A percentile compares a stretch with the other conserved stretches of the same genome.
Conservation (phyloP, 140 eudicot genomes). For the Senecio squalidus region DNA sequence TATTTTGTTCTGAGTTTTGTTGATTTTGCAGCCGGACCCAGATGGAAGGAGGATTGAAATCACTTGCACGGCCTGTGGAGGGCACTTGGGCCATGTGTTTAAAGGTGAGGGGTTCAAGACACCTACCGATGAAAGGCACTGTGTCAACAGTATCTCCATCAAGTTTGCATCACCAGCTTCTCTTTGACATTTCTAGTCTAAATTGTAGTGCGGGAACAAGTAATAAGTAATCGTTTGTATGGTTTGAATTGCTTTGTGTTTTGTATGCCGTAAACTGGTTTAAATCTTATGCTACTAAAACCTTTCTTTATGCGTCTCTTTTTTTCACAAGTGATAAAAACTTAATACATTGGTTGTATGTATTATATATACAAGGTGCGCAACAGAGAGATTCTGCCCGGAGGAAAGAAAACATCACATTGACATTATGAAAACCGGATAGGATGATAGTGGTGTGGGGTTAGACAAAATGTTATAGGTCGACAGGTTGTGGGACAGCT, state of each 20-base stretch:
- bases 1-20: neutral
- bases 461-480: too few relatives aligned
- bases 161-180: conserved; percentile 45
- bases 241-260: conserved; percentile 21
- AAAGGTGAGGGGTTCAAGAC: conserved; percentile 70
- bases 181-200: conserved; percentile 5
- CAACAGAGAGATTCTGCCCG: too few relatives aligned
- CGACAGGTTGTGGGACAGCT: too few relatives aligned
- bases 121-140: conserved; percentile 84
- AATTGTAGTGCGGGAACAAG: neutral
- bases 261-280: conserved; percentile 4
- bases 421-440: too few relatives aligned
- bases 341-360: too few relatives aligned
- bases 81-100: conserved; percentile 88
- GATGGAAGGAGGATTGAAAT: conserved; percentile 94
- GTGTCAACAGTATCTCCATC: conserved; percentile 78
- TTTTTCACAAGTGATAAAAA: too few relatives aligned
- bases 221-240: neutral
- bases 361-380: too few relatives aligned
- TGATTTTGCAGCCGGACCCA: conserved; percentile 62
- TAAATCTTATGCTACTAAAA: neutral
- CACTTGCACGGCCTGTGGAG: conserved; percentile 88
- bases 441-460: too few relatives aligned
- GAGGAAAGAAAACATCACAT: too few relatives aligned
- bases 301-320: neutral